phyloP scores from a whole-genome alignment of 768 basidiomycete genomes.

The Kwoniella europaea region DNA sequence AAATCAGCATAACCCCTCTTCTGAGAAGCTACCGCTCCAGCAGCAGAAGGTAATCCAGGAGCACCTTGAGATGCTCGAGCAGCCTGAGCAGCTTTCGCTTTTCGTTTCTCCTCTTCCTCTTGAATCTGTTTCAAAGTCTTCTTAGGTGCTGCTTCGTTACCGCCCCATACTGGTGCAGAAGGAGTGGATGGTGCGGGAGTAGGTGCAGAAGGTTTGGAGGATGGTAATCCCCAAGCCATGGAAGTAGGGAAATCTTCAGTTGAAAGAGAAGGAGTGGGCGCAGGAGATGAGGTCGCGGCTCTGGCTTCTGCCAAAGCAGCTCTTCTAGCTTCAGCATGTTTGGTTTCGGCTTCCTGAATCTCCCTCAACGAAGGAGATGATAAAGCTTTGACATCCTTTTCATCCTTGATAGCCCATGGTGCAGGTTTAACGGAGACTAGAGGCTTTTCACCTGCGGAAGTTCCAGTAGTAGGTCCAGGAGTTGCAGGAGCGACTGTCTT shows the following conservation, averaged over 20 bases:
- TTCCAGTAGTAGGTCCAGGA: slow-evolving; percentile 17
- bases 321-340: slow-evolving; percentile 75
- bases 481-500: slow-evolving; percentile 32
- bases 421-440: slow-evolving; percentile 40
- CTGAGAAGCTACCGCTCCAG: slow-evolving; percentile 56
- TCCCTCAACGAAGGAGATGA: slow-evolving; percentile 77
- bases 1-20: slow-evolving; percentile 80
- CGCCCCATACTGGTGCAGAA: slow-evolving; percentile 67
- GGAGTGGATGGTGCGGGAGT: slow-evolving; percentile 64
- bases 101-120: slow-evolving; percentile 90
- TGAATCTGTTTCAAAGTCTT: slow-evolving; percentile 99
- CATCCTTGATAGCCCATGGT: slow-evolving; percentile 63
- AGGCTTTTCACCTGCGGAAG: slow-evolving; percentile 30
- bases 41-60: slow-evolving; percentile 57
- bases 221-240: slow-evolving; percentile 67
- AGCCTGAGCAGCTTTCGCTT: slow-evolving; percentile 62
- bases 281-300: slow-evolving; percentile 61
- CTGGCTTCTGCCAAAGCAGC: slow-evolving; percentile 71
- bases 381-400: slow-evolving; percentile 62
- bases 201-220: slow-evolving; percentile 65
- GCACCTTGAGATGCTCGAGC: slow-evolving; percentile 64
- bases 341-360: slow-evolving; percentile 91
- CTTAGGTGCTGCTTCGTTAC: slow-evolving; percentile 66
- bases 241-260: slow-evolving; percentile 30
- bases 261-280: slow-evolving; percentile 35